Conservation (phyloP, 2,329 filamentous ascomycete species). For the Torrubiellomyces zombiae region DNA sequence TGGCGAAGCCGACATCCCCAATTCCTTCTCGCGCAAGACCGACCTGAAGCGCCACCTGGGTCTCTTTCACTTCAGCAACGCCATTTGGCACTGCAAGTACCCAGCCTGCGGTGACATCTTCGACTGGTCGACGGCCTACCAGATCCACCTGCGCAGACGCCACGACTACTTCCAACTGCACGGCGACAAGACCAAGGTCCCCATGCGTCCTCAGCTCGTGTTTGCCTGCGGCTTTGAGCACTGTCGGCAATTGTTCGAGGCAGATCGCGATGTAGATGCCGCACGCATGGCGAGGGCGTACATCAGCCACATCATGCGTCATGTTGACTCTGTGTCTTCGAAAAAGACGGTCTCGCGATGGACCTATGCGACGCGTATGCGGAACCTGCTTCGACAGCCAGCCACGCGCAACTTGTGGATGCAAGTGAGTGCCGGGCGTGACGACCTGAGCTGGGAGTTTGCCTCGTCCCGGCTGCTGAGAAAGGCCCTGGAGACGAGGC, state of each 20-base stretch:
- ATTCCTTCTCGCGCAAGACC: slow-evolving; percentile 28
- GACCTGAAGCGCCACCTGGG: slow-evolving; percentile 32
- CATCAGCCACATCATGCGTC: slow-evolving; percentile 28
- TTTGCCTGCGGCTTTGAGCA: slow-evolving; percentile 31
- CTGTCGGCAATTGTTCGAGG: slow-evolving; percentile 27
- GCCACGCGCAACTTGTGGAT: no score
- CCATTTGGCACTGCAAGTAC: slow-evolving; percentile 28
- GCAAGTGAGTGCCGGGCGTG: no score
- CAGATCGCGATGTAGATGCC: slow-evolving; percentile 21
- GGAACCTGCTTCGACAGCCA: slow-evolving; percentile 26
- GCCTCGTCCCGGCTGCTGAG: no score
- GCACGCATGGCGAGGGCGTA: slow-evolving; percentile 25
- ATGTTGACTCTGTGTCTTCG: slow-evolving; percentile 26
- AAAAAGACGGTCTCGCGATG: slow-evolving; percentile 23
- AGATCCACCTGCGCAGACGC: slow-evolving; percentile 26
- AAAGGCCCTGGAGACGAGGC: no score
- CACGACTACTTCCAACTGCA: slow-evolving; percentile 25
- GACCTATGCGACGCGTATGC: slow-evolving; percentile 26
- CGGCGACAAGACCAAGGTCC: slow-evolving; percentile 24
- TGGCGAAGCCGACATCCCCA: slow-evolving; percentile 20
- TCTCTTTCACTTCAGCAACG: slow-evolving; percentile 29
- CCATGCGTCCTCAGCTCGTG: slow-evolving; percentile 27
- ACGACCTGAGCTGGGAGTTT: no score
- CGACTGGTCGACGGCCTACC: slow-evolving; percentile 31
- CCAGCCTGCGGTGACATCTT: slow-evolving; percentile 26